Conservation (phyloP, 129 eudicot genomes). For the Oenanthe sinensis region DNA sequence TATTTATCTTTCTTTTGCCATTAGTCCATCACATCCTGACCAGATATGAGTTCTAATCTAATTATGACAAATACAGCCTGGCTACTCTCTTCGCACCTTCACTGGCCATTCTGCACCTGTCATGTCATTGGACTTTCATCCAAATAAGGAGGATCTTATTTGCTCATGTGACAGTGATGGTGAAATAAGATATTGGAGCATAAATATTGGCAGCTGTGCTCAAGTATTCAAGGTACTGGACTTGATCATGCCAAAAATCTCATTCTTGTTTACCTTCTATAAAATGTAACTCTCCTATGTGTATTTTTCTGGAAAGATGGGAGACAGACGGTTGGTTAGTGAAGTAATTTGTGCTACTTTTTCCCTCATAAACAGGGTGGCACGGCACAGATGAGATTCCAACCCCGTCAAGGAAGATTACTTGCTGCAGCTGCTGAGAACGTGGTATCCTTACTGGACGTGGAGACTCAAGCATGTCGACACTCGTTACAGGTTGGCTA, state of each 20-base stretch:
- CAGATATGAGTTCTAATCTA: background rate
- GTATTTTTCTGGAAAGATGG: background rate
- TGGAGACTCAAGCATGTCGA: slow-evolving; percentile 47
- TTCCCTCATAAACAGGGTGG: slow-evolving; percentile 36
- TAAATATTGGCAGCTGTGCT: slow-evolving; percentile 26
- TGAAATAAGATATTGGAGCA: slow-evolving; percentile 35
- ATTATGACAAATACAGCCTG: slow-evolving; percentile 14
- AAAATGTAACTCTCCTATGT: background rate
- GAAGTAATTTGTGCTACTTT: background rate
- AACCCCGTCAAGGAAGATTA: slow-evolving; percentile 55
- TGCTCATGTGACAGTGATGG: slow-evolving; percentile 35
- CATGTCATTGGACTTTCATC: slow-evolving; percentile 36
- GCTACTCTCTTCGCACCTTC: slow-evolving; percentile 28
- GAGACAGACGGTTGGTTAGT: background rate
- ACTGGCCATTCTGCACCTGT: slow-evolving; percentile 23
- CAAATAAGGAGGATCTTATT: slow-evolving; percentile 30
- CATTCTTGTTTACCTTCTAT: background rate
- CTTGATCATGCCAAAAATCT: background rate
- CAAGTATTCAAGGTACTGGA: slow-evolving; percentile 24
- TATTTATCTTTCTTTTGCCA: background rate
- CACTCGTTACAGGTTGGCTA: slow-evolving; percentile 39
- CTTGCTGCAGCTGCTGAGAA: slow-evolving; percentile 65
- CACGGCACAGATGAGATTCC: slow-evolving; percentile 48
- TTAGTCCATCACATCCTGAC: background rate
- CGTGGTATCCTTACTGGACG: slow-evolving; percentile 47